phyloP scores from a whole-genome alignment of 2,329 filamentous ascomycete species.

The Pseudogymnoascus sp. region DNA sequence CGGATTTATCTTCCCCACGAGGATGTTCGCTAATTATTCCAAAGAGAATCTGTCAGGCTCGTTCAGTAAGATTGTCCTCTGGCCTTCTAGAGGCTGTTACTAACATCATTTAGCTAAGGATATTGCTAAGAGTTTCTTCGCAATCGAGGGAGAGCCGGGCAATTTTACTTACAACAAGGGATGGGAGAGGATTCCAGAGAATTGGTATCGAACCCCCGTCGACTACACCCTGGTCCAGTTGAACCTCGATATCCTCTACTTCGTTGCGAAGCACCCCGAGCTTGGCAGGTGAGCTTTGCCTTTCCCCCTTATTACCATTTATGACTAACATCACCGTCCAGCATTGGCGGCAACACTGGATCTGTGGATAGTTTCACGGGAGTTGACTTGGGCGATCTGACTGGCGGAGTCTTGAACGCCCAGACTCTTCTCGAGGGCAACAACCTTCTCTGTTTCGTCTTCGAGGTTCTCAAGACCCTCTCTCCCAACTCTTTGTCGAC shows the following conservation, averaged over 20 bases:
- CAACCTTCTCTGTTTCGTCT: constrained; percentile 38
- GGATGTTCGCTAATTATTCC: constrained; percentile 28
- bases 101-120: constrained; percentile 15
- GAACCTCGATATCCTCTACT: constrained; percentile 34
- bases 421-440: constrained; percentile 38
- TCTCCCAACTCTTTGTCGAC: constrained; percentile 36
- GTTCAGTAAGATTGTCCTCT: constrained; percentile 14
- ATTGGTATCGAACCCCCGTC: constrained; percentile 22
- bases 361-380: constrained; percentile 43
- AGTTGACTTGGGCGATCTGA: constrained; percentile 35
- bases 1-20: constrained; percentile 26
- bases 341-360: constrained; percentile 45
- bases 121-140: constrained; percentile 11
- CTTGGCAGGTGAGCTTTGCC: constrained; percentile 21
- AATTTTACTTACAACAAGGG: constrained; percentile 14
- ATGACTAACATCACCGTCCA: background rate
- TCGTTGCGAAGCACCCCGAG: constrained; percentile 35
- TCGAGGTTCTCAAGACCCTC: constrained; percentile 33
- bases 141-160: constrained; percentile 40
- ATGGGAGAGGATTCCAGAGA: constrained; percentile 34
- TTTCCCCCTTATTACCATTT: background rate
- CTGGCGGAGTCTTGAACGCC: constrained; percentile 38
- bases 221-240: constrained; percentile 36
- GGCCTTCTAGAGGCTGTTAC: background rate
- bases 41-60: constrained; percentile 21